These are phyloP conservation scores for Monosporascus cannonballus DNA, from an alignment of 2,329 filamentous ascomycete species.

Conservation along the genomic window DNA sequence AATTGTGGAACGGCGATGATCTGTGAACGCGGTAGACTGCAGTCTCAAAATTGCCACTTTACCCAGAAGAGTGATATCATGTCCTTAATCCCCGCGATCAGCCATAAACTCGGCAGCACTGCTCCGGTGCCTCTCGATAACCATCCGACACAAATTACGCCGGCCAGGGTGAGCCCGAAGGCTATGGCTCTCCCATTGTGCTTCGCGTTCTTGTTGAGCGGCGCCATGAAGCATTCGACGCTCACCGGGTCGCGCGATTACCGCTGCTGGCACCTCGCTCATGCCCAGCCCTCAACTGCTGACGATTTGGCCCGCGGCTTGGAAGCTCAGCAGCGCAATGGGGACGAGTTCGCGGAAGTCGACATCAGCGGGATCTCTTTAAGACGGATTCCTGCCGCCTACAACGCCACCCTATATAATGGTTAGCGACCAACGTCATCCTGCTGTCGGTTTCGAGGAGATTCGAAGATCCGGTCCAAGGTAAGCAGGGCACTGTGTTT, in stretches of 20 bases:
- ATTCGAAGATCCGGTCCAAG: too few relatives aligned
- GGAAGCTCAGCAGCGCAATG: slow-evolving; percentile 46
- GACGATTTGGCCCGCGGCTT: slow-evolving; percentile 50
- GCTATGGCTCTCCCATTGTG: slow-evolving; percentile 40
- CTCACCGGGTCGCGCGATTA: slow-evolving; percentile 47
- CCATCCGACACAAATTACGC: slow-evolving; percentile 42
- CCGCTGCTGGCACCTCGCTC: slow-evolving; percentile 50
- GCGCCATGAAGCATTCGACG: slow-evolving; percentile 41
- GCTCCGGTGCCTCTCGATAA: slow-evolving; percentile 36
- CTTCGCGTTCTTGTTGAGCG: slow-evolving; percentile 38
- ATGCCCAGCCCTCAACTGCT: slow-evolving; percentile 44
- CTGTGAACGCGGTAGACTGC: too few relatives aligned
- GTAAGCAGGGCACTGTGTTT: too few relatives aligned
- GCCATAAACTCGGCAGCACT: slow-evolving; percentile 38
- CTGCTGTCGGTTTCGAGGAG: too few relatives aligned
- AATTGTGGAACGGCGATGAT: not conserved
- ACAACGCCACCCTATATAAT: slow-evolving; percentile 17
- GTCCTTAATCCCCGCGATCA: slow-evolving; percentile 39
- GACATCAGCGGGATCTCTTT: slow-evolving; percentile 14
- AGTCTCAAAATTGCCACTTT: slow-evolving; percentile 3
- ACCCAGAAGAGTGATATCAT: slow-evolving; percentile 29
- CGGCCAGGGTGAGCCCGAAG: slow-evolving; percentile 38
- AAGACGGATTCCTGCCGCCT: slow-evolving; percentile 22
- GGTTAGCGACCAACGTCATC: too few relatives aligned
- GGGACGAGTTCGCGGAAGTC: slow-evolving; percentile 22